Evolutionary conservation across 345 rosid genomes (phyloP).

Genomic region (Hibiscus mutabilis): DNA sequence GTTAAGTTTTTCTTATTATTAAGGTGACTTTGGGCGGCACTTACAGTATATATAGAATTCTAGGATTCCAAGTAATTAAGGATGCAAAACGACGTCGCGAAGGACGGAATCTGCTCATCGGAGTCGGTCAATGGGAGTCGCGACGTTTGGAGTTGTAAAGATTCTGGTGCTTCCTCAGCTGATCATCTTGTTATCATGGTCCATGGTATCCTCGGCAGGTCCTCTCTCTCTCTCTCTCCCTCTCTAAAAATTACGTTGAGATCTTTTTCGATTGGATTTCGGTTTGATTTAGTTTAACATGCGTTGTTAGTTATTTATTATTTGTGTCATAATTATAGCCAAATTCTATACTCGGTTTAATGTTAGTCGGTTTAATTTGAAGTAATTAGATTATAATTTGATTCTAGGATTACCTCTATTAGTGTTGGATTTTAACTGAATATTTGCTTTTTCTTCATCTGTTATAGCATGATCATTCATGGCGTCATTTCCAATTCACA

Average conservation of each 20-base stretch:
- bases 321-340: not conserved
- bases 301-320: not conserved
- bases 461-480: not conserved
- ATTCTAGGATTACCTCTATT: not conserved
- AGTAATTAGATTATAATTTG: not conserved
- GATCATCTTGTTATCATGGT: constrained; percentile 97
- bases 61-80: too few relatives aligned
- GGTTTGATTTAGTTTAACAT: not conserved
- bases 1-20: not conserved
- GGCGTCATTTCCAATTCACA: not conserved
- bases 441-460: not conserved
- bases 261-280: too few relatives aligned
- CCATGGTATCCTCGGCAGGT: constrained; percentile 98
- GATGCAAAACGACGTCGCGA: constrained; percentile 20
- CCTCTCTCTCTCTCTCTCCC: not conserved
- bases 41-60: too few relatives aligned
- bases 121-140: constrained; percentile 62
- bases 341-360: not conserved
- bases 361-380: too few relatives aligned
- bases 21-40: not conserved
- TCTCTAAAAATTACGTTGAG: too few relatives aligned
- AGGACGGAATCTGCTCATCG: constrained; percentile 56
- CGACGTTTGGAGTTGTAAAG: constrained; percentile 65
- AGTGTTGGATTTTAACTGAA: not conserved
- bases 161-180: constrained; percentile 53